These are phyloP conservation scores for Tetrapisispora fleetii DNA, from an alignment of 805 yeast genomes.

Conservation along the genomic window DNA sequence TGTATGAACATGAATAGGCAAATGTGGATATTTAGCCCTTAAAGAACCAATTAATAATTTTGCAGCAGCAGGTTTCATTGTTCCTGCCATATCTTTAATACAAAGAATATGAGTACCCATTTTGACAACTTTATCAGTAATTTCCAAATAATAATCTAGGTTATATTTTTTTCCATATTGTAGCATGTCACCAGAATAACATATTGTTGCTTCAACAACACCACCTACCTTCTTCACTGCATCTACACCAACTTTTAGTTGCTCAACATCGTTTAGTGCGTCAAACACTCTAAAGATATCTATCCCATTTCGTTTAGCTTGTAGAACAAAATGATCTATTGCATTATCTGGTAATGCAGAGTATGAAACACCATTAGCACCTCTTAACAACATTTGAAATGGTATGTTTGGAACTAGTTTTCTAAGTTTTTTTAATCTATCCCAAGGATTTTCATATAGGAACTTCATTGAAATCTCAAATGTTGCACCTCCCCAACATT, in stretches of 20 bases:
- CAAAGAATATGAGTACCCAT: slow-evolving; percentile 96
- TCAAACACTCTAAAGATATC: slow-evolving; percentile 96
- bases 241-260: slow-evolving; percentile 89
- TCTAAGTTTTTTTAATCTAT: slow-evolving; percentile 75
- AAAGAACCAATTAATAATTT: slow-evolving; percentile 63
- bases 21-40: slow-evolving; percentile 75
- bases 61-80: slow-evolving; percentile 91
- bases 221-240: slow-evolving; percentile 98
- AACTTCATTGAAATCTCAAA: slow-evolving; percentile 97
- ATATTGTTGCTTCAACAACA: slow-evolving; percentile 94
- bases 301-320: slow-evolving; percentile 90
- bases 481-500: slow-evolving; percentile 99
- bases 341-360: slow-evolving; percentile 96
- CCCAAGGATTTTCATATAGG: slow-evolving; percentile 98
- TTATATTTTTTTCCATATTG: slow-evolving; percentile 90
- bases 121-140: slow-evolving; percentile 70
- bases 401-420: slow-evolving; percentile 92
- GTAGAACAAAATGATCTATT: slow-evolving; percentile 86
- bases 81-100: slow-evolving; percentile 99
- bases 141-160: slow-evolving; percentile 71
- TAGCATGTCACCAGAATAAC: slow-evolving; percentile 98
- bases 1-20: slow-evolving; percentile 96
- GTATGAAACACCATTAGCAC: slow-evolving; percentile 98
- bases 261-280: slow-evolving; percentile 91
- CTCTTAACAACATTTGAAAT: slow-evolving; percentile 96